These are phyloP conservation scores for Forsythia suspensa DNA, from an alignment of 257 asterid genomes.

Conservation along the genomic window DNA sequence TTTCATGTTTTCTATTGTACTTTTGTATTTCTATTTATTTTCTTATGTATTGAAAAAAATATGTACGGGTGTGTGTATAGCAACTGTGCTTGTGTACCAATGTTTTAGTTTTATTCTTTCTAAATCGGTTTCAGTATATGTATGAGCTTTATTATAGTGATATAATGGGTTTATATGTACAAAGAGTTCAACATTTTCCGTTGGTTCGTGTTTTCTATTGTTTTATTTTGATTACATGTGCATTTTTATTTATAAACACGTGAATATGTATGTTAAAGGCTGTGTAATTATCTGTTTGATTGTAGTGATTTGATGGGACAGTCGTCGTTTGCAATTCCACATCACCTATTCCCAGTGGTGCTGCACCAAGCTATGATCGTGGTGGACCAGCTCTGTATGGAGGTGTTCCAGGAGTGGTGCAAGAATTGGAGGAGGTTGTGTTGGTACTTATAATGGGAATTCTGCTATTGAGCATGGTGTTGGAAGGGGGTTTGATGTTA, in stretches of 20 bases:
- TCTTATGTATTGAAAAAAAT: neutral
- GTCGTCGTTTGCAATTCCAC: slow-evolving; percentile 46
- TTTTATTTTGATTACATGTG: neutral
- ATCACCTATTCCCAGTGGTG: no score
- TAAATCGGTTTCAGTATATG: neutral
- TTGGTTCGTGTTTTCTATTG: neutral
- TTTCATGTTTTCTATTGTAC: neutral
- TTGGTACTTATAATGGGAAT: slow-evolving; percentile 35
- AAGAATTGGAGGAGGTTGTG: slow-evolving; percentile 31
- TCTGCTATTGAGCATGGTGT: slow-evolving; percentile 36
- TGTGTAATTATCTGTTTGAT: neutral
- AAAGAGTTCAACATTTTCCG: neutral
- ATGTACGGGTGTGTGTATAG: neutral
- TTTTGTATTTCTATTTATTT: slow-evolving; percentile 4
- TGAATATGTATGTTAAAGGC: neutral
- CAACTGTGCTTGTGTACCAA: neutral
- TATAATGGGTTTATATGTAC: neutral
- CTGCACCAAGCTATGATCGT: slow-evolving; percentile 55
- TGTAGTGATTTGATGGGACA: slow-evolving; percentile 71
- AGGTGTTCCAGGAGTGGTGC: slow-evolving; percentile 39
- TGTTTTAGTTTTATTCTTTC: no score
- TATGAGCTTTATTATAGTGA: neutral
- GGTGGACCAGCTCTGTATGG: slow-evolving; percentile 53
- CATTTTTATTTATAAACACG: neutral
- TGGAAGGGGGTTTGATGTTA: slow-evolving; percentile 46